phyloP scores from a whole-genome alignment of 2,329 filamentous ascomycete species.

The Didymella keratinophila region DNA sequence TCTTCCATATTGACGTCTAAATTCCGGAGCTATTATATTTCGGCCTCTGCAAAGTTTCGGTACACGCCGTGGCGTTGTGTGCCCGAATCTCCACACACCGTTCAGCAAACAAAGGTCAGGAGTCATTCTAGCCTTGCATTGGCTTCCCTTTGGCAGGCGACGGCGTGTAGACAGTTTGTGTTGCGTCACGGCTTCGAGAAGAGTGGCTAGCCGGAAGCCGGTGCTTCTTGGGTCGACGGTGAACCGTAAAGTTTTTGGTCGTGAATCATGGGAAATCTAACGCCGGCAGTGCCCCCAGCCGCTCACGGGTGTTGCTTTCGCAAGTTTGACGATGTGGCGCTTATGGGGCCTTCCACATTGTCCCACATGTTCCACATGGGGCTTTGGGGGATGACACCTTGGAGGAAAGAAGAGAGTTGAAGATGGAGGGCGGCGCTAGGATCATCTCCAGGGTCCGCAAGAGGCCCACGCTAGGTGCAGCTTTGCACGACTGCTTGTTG shows the following conservation, averaged over 20 bases:
- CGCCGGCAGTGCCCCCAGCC: background rate
- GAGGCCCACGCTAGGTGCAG: slow-evolving; percentile 1
- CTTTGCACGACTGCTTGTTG: background rate
- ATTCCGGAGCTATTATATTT: background rate
- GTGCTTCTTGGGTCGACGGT: background rate
- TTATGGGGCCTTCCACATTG: slow-evolving; percentile 1
- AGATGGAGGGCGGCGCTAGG: background rate
- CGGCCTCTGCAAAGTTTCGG: background rate
- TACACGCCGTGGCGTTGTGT: slow-evolving; percentile 1
- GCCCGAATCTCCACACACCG: slow-evolving; percentile 5
- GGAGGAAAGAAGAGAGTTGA: background rate
- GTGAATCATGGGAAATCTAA: slow-evolving; percentile 3
- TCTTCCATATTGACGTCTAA: background rate
- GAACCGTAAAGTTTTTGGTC: slow-evolving; percentile 4
- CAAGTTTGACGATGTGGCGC: slow-evolving; percentile 16
- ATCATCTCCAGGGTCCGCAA: background rate
- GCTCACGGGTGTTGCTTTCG: background rate
- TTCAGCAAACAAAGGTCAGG: slow-evolving; percentile 1
- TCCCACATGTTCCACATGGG: slow-evolving; percentile 18
- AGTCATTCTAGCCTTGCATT: slow-evolving; percentile 13
- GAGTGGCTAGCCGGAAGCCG: background rate
- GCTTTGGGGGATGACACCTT: background rate
- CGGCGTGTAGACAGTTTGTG: background rate
- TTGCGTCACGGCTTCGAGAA: background rate
- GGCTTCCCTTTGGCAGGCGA: slow-evolving; percentile 2